Evolutionary conservation across 805 yeast genomes (phyloP).

Genomic region (Candida michaelii): DNA sequence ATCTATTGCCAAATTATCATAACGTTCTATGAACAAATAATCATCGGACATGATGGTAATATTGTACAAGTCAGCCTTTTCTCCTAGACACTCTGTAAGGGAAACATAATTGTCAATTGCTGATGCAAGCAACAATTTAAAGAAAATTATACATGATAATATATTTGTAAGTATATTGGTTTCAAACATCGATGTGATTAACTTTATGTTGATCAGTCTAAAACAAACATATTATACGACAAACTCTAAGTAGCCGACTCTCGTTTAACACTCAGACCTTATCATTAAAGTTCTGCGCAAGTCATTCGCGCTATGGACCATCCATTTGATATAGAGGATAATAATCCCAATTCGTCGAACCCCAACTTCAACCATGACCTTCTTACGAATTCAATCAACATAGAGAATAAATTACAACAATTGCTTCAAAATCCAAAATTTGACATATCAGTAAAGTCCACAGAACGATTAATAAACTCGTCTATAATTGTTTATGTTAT

Average conservation of each 20-base stretch:
- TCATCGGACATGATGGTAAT: neutral
- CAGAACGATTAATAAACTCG: constrained; percentile 36
- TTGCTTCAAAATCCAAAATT: constrained; percentile 21
- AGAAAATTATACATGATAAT: neutral
- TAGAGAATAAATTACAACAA: constrained; percentile 31
- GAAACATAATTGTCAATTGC: neutral
- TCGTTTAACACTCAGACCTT: too few species aligned
- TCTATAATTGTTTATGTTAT: constrained; percentile 40
- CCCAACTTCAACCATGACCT: constrained; percentile 16
- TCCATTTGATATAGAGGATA: constrained; percentile 40
- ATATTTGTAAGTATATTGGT: neutral
- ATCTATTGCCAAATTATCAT: neutral
- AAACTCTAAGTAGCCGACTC: too few species aligned
- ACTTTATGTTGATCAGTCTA: too few species aligned
- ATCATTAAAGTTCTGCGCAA: too few species aligned
- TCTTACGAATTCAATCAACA: constrained; percentile 27
- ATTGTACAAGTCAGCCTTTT: neutral
- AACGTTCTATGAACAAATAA: neutral
- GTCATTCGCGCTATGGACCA: constrained; percentile 12
- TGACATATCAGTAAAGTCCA: constrained; percentile 30
- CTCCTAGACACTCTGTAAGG: neutral
- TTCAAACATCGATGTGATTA: neutral
- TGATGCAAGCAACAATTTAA: neutral
- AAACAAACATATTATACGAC: too few species aligned
- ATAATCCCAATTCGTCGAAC: constrained; percentile 28